phyloP scores from a whole-genome alignment of 1,284 basidiomycete species.

The Malassezia sympodialis region DNA sequence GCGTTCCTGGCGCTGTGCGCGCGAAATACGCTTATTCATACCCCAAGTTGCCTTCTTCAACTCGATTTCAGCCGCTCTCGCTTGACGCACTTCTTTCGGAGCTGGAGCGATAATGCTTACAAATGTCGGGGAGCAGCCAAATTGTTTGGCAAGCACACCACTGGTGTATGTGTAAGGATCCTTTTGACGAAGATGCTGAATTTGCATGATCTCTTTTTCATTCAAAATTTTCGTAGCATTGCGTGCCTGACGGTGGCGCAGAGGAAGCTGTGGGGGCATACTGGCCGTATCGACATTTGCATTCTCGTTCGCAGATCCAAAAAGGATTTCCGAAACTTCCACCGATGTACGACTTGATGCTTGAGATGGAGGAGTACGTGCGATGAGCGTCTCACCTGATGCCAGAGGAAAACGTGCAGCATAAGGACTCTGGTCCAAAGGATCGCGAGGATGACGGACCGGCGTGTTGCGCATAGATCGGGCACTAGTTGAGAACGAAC shows the following conservation, averaged over 20 bases:
- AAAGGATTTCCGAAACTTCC: constrained; percentile 22
- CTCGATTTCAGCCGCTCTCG: constrained; percentile 23
- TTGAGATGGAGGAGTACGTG: constrained; percentile 32
- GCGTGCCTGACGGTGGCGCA: constrained; percentile 13
- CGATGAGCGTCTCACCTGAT: constrained; percentile 39
- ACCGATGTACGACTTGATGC: constrained; percentile 19
- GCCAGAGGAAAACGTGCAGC: constrained; percentile 29
- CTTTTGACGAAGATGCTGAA: constrained; percentile 30
- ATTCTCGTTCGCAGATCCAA: constrained; percentile 16
- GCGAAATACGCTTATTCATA: constrained; percentile 32
- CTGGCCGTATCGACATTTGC: not conserved
- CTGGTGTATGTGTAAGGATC: constrained; percentile 32
- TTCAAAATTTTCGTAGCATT: constrained; percentile 13
- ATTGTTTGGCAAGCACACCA: constrained; percentile 27
- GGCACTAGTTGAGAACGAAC: constrained; percentile 25
- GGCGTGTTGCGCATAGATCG: constrained; percentile 30
- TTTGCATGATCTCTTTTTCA: constrained; percentile 27
- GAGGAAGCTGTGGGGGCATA: constrained; percentile 26
- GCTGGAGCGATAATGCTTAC: constrained; percentile 38
- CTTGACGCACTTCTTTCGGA: constrained; percentile 23
- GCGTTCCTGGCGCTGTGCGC: constrained; percentile 27
- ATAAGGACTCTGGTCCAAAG: constrained; percentile 26
- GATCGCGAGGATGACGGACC: constrained; percentile 38
- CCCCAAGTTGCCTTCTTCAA: constrained; percentile 30
- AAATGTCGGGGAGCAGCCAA: constrained; percentile 34